Evolutionary conservation across 2,329 filamentous ascomycete species (phyloP), one percentile per base, ranked within the genome.

Genomic region (Harringtonia aguacate): DNA sequence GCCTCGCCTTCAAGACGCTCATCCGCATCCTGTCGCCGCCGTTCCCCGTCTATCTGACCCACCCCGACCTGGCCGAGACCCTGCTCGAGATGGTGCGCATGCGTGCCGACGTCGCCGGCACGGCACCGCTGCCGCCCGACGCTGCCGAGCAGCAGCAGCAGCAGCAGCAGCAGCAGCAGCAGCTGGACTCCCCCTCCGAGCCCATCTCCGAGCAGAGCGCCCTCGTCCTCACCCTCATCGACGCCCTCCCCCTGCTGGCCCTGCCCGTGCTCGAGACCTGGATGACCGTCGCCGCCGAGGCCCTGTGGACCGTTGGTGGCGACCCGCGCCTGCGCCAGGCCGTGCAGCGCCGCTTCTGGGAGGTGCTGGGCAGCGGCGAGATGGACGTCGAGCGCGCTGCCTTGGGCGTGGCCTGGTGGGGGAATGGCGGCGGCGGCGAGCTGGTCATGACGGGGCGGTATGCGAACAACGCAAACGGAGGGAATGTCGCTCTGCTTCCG

Each of bases 351-450:
- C 70, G 87, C 40, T 84, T 94, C 60, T 88, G 85, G 80, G 81
- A 92, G 46, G 73, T 87, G 3, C 63, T 95, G 10, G 81, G 81
- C 34, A 80, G 75, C 53, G 87, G 87, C 4, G 87, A 94, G 64
- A 84, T 95, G 78, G 88, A 95, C 61, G 81, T 94, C 21, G 85
- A 94, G 58, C 74, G 87, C 47, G 82, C 86, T 8, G 77, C 81
- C 34, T 72, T 84, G 28, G 87, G 83, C 39, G 84, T 94, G 17
- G 77, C 78, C 3, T 95, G 89, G 89, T 95, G 89, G 89, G 84
- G 79, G 12, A 72, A 69, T 13, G 62, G 62, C 30, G 73, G 73
- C 8, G 75, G 63, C 64, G 77, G 59, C 59, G 73, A 72, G 50
- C 56, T 73, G 49, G 64, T 77, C 8, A 48, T 72, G 38, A 18